These are phyloP conservation scores for Zymoseptoria brevis DNA, from an alignment of 2,329 filamentous ascomycete species.

Conservation along the genomic window DNA sequence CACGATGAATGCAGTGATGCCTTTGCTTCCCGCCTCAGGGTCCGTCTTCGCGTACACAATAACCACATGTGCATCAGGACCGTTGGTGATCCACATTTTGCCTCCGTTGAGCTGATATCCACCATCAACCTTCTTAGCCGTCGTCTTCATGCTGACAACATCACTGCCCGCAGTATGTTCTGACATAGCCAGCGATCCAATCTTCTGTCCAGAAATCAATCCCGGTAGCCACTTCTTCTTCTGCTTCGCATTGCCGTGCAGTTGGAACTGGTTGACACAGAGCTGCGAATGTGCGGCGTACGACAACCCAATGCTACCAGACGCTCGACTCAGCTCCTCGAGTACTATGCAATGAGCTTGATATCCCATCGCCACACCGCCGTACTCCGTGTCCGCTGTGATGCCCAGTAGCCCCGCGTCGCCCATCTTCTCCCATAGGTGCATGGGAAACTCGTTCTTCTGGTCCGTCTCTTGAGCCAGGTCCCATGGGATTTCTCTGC, in stretches of 20 bases:
- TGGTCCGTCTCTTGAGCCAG: slow-evolving; percentile 76
- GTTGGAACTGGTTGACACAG: slow-evolving; percentile 90
- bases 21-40: slow-evolving; percentile 71
- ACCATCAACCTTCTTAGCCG: slow-evolving; percentile 70
- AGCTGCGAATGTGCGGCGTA: slow-evolving; percentile 95
- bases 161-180: slow-evolving; percentile 87
- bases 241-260: slow-evolving; percentile 75
- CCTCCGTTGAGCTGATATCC: slow-evolving; percentile 80
- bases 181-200: slow-evolving; percentile 91
- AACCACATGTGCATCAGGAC: slow-evolving; percentile 84
- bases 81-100: slow-evolving; percentile 99
- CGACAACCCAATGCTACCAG: slow-evolving; percentile 70
- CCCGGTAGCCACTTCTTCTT: slow-evolving; percentile 74
- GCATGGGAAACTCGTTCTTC: slow-evolving; percentile 76
- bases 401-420: slow-evolving; percentile 85
- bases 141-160: slow-evolving; percentile 91
- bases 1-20: slow-evolving; percentile 91
- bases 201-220: slow-evolving; percentile 67
- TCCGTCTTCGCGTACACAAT: slow-evolving; percentile 96
- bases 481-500: slow-evolving; percentile 77
- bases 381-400: slow-evolving; percentile 86
- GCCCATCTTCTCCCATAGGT: slow-evolving; percentile 91
- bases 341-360: slow-evolving; percentile 93
- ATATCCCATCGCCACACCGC: slow-evolving; percentile 85
- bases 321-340: slow-evolving; percentile 88